phyloP scores from a whole-genome alignment of 2,329 filamentous ascomycete species.

The Epichloe sibirici region DNA sequence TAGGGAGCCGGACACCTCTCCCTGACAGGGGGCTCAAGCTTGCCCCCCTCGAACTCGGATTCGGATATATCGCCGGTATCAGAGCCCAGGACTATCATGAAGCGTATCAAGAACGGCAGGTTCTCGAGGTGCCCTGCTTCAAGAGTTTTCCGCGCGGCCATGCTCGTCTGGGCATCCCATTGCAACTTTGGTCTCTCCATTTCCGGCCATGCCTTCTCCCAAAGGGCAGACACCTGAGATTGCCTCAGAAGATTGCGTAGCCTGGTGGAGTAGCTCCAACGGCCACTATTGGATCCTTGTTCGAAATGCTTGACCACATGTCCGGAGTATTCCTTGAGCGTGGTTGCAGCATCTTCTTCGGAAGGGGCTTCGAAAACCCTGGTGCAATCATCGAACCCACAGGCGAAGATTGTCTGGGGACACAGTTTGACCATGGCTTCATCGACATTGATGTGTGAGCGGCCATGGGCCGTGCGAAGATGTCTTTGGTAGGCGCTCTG shows the following conservation, averaged over 20 bases:
- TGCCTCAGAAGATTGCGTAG: slow-evolving; percentile 34
- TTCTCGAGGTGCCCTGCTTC: slow-evolving; percentile 33
- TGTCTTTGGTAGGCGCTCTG: slow-evolving; percentile 35
- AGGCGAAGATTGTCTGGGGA: slow-evolving; percentile 35
- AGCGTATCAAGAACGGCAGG: slow-evolving; percentile 25
- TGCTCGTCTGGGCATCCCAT: slow-evolving; percentile 31
- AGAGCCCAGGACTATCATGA: slow-evolving; percentile 26
- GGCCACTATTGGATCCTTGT: slow-evolving; percentile 25
- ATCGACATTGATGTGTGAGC: slow-evolving; percentile 27
- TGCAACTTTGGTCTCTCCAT: slow-evolving; percentile 21
- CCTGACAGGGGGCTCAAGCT: slow-evolving; percentile 6
- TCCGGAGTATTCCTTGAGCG: slow-evolving; percentile 32
- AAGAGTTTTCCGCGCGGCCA: slow-evolving; percentile 29
- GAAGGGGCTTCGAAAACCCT: slow-evolving; percentile 31
- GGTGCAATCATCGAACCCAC: slow-evolving; percentile 32
- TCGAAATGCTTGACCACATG: slow-evolving; percentile 37
- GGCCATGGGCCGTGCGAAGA: slow-evolving; percentile 31
- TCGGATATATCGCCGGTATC: neutral
- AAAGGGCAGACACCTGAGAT: slow-evolving; percentile 22
- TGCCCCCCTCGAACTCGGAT: neutral
- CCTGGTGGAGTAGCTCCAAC: slow-evolving; percentile 32
- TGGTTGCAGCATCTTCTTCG: slow-evolving; percentile 25
- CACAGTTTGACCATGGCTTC: slow-evolving; percentile 31
- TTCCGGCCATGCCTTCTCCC: slow-evolving; percentile 25
- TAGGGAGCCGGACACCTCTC: slow-evolving; percentile 5